Evolutionary conservation across 2,329 filamentous ascomycete species (phyloP).

Genomic region (Byssoonygena ceratinophila): DNA sequence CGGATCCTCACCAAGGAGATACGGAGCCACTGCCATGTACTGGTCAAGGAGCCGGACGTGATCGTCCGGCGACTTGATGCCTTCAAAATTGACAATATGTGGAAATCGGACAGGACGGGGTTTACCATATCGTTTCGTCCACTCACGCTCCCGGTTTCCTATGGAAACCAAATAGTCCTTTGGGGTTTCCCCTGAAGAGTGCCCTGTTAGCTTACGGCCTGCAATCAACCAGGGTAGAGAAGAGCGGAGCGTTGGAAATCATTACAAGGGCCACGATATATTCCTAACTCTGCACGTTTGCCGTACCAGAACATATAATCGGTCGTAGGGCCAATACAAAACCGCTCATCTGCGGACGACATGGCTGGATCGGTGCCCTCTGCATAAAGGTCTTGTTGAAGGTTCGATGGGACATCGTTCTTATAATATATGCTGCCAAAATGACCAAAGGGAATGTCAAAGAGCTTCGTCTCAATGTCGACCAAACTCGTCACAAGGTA

Average conservation of each 20-base stretch:
- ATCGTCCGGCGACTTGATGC: slow-evolving; percentile 8
- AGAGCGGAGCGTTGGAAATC: neutral
- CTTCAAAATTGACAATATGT: slow-evolving; percentile 8
- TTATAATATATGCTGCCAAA: slow-evolving; percentile 13
- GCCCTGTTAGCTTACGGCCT: neutral
- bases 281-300: slow-evolving; percentile 4
- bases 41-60: slow-evolving; percentile 14
- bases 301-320: slow-evolving; percentile 11
- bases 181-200: slow-evolving; percentile 10
- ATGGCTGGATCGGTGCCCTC: neutral
- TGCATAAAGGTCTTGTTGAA: slow-evolving; percentile 18
- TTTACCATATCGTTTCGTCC: slow-evolving; percentile 15
- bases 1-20: slow-evolving; percentile 10
- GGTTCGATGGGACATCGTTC: slow-evolving; percentile 11
- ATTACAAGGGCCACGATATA: slow-evolving; percentile 5
- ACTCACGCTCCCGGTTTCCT: slow-evolving; percentile 11
- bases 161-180: slow-evolving; percentile 11
- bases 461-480: slow-evolving; percentile 14
- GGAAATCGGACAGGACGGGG: slow-evolving; percentile 12
- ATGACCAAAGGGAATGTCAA: slow-evolving; percentile 9
- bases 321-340: slow-evolving; percentile 13
- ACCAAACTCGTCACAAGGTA: slow-evolving; percentile 18
- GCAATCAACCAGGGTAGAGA: neutral
- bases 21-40: slow-evolving; percentile 14
- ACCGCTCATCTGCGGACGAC: slow-evolving; percentile 15